Evolutionary conservation across 441 rosid species (phyloP).

Genomic region (Omphalea diandra): DNA sequence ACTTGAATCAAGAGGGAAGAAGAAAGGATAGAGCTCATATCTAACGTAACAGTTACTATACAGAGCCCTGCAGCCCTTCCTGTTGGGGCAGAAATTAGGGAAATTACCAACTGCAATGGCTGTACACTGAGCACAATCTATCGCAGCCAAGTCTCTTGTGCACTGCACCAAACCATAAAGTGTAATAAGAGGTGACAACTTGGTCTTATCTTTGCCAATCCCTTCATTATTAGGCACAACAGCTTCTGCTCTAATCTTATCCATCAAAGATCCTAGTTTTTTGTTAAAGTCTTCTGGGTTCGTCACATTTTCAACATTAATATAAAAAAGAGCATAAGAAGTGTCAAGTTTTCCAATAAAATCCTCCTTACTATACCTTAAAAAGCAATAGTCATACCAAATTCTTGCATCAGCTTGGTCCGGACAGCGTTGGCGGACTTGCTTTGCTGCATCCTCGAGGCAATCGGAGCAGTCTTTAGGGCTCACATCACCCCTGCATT

Average conservation of each 20-base stretch:
- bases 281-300: constrained; percentile 48
- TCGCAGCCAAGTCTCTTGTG: constrained; percentile 51
- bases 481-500: constrained; percentile 74
- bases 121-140: constrained; percentile 71
- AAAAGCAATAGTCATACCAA: constrained; percentile 70
- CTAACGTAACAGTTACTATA: constrained; percentile 71
- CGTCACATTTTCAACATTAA: constrained; percentile 53
- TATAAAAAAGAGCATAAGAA: constrained; percentile 42
- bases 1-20: constrained; percentile 54
- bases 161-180: constrained; percentile 73
- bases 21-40: constrained; percentile 75
- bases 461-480: constrained; percentile 49
- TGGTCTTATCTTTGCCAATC: constrained; percentile 58
- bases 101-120: constrained; percentile 59
- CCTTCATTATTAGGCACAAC: constrained; percentile 47
- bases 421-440: constrained; percentile 52
- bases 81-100: constrained; percentile 41
- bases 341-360: constrained; percentile 63
- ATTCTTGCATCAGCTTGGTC: constrained; percentile 59
- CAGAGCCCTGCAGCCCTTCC: constrained; percentile 65
- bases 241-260: constrained; percentile 51
- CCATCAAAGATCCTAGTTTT: constrained; percentile 47
- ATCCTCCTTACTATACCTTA: constrained; percentile 40
- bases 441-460: constrained; percentile 54
- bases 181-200: constrained; percentile 49